Conservation (phyloP, 2,329 filamentous ascomycete genomes). For the Penicillium sp. region DNA sequence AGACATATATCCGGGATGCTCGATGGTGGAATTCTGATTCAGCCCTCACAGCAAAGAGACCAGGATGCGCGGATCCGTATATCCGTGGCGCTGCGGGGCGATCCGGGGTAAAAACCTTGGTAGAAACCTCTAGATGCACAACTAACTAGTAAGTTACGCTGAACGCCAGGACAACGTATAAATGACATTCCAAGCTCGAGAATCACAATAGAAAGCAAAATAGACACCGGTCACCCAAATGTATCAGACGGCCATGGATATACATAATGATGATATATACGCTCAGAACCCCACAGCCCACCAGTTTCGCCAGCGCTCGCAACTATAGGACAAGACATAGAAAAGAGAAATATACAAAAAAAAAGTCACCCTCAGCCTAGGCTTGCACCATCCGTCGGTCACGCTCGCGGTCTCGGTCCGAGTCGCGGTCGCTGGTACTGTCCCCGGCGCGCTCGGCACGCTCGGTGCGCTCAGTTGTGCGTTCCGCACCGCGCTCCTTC, state of each 20-base stretch:
- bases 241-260: constrained; percentile 10
- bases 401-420: constrained; percentile 12
- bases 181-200: background rate
- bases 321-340: constrained; percentile 16
- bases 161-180: too few species aligned
- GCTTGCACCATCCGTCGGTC: constrained; percentile 31
- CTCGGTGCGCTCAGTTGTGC: background rate
- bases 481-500: constrained; percentile 24
- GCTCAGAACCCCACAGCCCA: constrained; percentile 2
- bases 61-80: too few species aligned
- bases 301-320: constrained; percentile 17
- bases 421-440: constrained; percentile 7
- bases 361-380: constrained; percentile 4
- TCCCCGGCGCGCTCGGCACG: constrained; percentile 16
- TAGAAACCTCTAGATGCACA: too few species aligned
- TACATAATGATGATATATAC: constrained; percentile 10
- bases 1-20: background rate
- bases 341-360: constrained; percentile 12
- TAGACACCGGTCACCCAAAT: too few species aligned
- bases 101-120: too few species aligned
- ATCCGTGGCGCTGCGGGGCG: too few species aligned
- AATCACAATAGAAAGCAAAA: too few species aligned
- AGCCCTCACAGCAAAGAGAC: too few species aligned
- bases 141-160: too few species aligned
- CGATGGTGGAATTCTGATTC: too few species aligned